phyloP scores from a whole-genome alignment of 108 stramenopile species.

The Discostella stelligeroides region DNA sequence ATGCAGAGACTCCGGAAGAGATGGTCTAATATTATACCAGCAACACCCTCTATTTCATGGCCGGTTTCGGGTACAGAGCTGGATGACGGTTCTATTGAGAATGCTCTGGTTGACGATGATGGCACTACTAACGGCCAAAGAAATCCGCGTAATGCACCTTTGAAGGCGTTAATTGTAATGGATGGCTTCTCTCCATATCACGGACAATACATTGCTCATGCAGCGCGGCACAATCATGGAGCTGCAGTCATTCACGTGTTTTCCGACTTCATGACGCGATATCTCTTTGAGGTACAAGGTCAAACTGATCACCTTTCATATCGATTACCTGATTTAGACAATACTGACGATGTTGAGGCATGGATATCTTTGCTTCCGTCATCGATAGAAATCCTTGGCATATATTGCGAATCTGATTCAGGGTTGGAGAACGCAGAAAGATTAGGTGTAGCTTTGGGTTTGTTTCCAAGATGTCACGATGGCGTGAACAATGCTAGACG shows the following conservation, averaged over 20 bases:
- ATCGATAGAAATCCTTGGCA: constrained; percentile 55
- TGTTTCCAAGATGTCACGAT: constrained; percentile 58
- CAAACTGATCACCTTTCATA: constrained; percentile 47
- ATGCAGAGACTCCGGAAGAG: constrained; percentile 36
- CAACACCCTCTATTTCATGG: constrained; percentile 41
- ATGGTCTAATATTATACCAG: constrained; percentile 34
- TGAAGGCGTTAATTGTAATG: constrained; percentile 65
- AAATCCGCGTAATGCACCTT: constrained; percentile 3
- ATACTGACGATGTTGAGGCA: constrained; percentile 42
- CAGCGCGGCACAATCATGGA: constrained; percentile 59
- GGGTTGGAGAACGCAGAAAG: constrained; percentile 81
- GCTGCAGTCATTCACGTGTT: constrained; percentile 64
- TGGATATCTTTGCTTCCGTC: constrained; percentile 48
- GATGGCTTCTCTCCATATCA: constrained; percentile 83
- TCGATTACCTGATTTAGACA: constrained; percentile 51
- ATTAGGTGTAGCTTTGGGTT: constrained; percentile 57
- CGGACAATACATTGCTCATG: constrained; percentile 63
- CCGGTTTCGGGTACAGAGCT: constrained; percentile 22
- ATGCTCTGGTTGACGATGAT: constrained; percentile 15
- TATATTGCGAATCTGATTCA: constrained; percentile 81
- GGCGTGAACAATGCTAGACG: constrained; percentile 67
- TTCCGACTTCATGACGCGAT: constrained; percentile 66
- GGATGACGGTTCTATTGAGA: constrained; percentile 3
- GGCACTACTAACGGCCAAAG: neutral
- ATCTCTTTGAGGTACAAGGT: constrained; percentile 55